Conservation (phyloP, 805 yeast species). For the Candida patagonica region DNA sequence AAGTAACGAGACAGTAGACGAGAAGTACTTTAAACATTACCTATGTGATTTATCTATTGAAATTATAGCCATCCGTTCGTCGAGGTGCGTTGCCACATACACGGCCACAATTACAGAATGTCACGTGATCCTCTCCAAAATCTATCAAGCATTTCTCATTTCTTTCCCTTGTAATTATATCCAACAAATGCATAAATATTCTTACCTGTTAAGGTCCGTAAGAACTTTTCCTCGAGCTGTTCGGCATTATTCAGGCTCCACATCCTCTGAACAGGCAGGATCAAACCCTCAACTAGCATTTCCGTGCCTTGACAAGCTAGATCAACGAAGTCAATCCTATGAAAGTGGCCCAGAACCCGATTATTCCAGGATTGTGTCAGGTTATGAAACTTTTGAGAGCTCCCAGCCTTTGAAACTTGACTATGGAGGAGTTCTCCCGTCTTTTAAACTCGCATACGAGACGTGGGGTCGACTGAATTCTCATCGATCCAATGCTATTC, state of each 20-base stretch:
- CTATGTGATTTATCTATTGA: too few species aligned
- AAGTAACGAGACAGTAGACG: too few species aligned
- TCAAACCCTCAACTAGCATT: conserved; percentile 63
- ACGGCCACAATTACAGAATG: too few species aligned
- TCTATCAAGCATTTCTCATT: too few species aligned
- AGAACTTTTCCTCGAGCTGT: too few species aligned
- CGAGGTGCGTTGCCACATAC: too few species aligned
- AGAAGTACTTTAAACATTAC: too few species aligned
- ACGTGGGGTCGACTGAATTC: conserved; percentile 75
- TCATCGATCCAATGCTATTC: conserved; percentile 58
- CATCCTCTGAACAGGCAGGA: conserved; percentile 13
- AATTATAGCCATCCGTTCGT: too few species aligned
- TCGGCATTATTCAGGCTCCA: background rate
- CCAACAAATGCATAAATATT: too few species aligned
- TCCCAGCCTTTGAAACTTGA: conserved; percentile 60
- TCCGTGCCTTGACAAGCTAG: conserved; percentile 78
- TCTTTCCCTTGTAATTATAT: too few species aligned
- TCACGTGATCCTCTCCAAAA: too few species aligned
- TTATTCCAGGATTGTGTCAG: conserved; percentile 58
- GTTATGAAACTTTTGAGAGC: conserved; percentile 52
- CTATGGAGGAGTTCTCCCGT: conserved; percentile 69
- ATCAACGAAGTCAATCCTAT: conserved; percentile 34
- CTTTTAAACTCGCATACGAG: conserved; percentile 80
- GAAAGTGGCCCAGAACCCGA: conserved; percentile 82
- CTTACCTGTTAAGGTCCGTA: too few species aligned